Conservation (phyloP, 2,329 filamentous ascomycete species). For the Phyllosticta capitalensis region DNA sequence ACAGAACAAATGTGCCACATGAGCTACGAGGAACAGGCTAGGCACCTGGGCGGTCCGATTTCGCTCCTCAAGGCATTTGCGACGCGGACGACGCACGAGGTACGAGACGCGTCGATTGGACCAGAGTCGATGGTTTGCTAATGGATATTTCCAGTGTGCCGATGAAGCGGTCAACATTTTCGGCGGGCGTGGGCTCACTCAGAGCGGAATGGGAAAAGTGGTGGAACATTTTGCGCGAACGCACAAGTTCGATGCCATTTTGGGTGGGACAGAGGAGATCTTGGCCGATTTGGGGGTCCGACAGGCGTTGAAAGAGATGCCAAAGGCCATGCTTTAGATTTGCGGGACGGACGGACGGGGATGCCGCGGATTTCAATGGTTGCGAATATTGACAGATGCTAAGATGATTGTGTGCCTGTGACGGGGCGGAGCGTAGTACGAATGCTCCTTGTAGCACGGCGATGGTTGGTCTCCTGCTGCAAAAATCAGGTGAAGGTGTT, state of each 20-base stretch:
- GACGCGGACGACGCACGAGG: conserved; percentile 67
- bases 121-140: neutral
- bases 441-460: neutral
- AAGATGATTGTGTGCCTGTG: neutral
- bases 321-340: conserved; percentile 66
- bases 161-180: conserved; percentile 81
- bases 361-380: neutral
- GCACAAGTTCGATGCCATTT: conserved; percentile 59
- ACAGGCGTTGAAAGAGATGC: conserved; percentile 76
- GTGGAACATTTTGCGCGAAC: conserved; percentile 79
- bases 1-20: conserved; percentile 85
- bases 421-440: neutral
- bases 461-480: conserved; percentile 1
- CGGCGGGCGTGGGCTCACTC: conserved; percentile 70
- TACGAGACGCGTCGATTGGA: neutral
- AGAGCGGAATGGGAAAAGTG: conserved; percentile 71
- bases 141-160: conserved; percentile 43
- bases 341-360: neutral
- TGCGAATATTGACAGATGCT: neutral
- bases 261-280: conserved; percentile 78
- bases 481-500: neutral
- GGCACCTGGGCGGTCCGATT: conserved; percentile 69
- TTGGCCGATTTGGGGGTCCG: conserved; percentile 71
- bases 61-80: conserved; percentile 71
- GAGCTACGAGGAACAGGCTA: conserved; percentile 66